Conservation (phyloP, 140 eudicot species). For the Oenanthe javanica region DNA sequence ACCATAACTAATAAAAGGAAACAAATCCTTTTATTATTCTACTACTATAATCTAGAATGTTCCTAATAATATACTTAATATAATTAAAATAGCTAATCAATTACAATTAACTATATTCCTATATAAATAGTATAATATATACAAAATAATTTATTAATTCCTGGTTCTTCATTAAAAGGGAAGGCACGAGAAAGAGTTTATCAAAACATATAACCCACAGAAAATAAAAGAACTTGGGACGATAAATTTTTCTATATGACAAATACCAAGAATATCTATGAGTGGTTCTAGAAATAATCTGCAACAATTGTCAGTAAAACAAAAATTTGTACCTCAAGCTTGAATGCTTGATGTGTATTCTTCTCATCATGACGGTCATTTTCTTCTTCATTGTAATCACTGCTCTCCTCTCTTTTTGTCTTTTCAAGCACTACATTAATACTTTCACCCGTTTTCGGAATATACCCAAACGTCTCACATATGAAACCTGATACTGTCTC, state of each 20-base stretch:
- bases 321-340: slow-evolving; percentile 59
- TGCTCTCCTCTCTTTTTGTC: slow-evolving; percentile 46
- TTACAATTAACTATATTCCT: no score
- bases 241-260: neutral
- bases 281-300: neutral
- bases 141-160: no score
- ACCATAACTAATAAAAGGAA: no score
- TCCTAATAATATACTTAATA: no score
- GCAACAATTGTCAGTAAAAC: neutral
- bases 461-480: slow-evolving; percentile 49
- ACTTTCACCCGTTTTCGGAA: slow-evolving; percentile 95
- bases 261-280: no score
- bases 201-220: neutral
- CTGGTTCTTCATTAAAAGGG: neutral
- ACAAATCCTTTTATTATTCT: no score
- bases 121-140: no score
- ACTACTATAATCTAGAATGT: no score
- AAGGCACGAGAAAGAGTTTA: neutral
- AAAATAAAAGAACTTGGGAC: neutral
- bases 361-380: slow-evolving; percentile 41
- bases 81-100: no score
- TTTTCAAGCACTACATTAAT: slow-evolving; percentile 65
- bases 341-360: slow-evolving; percentile 63
- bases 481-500: slow-evolving; percentile 11
- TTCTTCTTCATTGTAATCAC: slow-evolving; percentile 46